phyloP scores from a whole-genome alignment of 352 stramenopile species.

The Phytophthora lateralis region DNA sequence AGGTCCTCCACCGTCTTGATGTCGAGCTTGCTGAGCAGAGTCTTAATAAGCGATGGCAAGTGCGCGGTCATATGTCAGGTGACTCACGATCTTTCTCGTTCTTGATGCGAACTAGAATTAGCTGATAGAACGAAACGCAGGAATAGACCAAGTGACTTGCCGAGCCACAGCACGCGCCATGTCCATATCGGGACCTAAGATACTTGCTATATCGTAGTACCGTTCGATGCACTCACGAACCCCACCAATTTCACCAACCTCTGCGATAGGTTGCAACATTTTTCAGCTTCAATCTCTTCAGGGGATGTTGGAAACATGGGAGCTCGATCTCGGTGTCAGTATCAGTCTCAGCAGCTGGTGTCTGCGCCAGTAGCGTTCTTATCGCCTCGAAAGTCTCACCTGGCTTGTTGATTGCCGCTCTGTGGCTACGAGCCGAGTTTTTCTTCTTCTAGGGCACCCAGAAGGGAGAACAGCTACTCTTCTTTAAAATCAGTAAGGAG shows the following conservation, averaged over 20 bases:
- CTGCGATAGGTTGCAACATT: not conserved
- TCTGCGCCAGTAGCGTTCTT: not conserved
- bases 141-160: not conserved
- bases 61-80: no score
- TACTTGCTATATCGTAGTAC: not conserved
- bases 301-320: no score
- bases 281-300: not conserved
- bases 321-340: not conserved
- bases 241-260: not conserved
- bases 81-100: no score
- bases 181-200: not conserved
- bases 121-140: no score
- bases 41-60: no score
- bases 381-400: not conserved
- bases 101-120: no score
- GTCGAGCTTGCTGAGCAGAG: no score
- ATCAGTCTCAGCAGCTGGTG: not conserved
- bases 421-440: not conserved
- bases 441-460: not conserved
- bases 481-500: not conserved
- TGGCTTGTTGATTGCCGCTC: not conserved
- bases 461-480: not conserved
- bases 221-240: not conserved
- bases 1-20: no score
- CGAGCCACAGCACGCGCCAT: not conserved